Conservation (phyloP, 2,329 filamentous ascomycete species). For the Trichophyton mentagrophytes region DNA sequence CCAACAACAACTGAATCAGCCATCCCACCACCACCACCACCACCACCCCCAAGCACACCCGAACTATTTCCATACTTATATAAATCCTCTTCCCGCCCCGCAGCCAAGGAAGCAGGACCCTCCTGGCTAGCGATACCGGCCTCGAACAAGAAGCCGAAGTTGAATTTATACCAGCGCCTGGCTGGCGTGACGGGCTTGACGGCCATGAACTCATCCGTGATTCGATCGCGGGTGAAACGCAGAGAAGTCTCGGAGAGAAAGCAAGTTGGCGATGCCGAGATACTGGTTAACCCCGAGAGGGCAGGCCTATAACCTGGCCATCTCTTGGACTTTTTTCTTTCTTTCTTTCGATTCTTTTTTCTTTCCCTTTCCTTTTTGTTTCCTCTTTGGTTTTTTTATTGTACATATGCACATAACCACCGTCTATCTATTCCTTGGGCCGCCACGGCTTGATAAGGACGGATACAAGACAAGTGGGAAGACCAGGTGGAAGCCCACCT, state of each 20-base stretch:
- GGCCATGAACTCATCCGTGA: slow-evolving; percentile 41
- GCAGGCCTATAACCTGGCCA: slow-evolving; percentile 8
- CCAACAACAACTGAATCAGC: slow-evolving; percentile 12
- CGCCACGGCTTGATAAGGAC: neutral
- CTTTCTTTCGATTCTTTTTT: neutral
- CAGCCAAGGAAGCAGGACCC: neutral
- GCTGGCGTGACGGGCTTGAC: slow-evolving; percentile 40
- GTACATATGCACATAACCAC: neutral
- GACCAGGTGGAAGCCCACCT: neutral
- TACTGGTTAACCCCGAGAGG: slow-evolving; percentile 50
- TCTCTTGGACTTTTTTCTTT: neutral
- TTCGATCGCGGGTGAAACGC: slow-evolving; percentile 57
- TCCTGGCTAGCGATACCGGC: neutral
- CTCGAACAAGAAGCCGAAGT: neutral
- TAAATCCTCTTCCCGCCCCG: neutral
- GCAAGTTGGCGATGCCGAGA: slow-evolving; percentile 80
- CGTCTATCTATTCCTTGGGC: neutral
- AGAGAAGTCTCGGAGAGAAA: slow-evolving; percentile 72
- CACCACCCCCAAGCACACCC: slow-evolving; percentile 12
- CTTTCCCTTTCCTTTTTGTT: neutral
- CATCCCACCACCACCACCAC: slow-evolving; percentile 17
- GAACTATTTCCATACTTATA: neutral
- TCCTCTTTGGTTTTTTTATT: neutral
- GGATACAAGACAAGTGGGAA: neutral
- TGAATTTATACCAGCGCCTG: slow-evolving; percentile 8